Conservation (phyloP, 176 grass and related monocot genomes). For the Poa annua region DNA sequence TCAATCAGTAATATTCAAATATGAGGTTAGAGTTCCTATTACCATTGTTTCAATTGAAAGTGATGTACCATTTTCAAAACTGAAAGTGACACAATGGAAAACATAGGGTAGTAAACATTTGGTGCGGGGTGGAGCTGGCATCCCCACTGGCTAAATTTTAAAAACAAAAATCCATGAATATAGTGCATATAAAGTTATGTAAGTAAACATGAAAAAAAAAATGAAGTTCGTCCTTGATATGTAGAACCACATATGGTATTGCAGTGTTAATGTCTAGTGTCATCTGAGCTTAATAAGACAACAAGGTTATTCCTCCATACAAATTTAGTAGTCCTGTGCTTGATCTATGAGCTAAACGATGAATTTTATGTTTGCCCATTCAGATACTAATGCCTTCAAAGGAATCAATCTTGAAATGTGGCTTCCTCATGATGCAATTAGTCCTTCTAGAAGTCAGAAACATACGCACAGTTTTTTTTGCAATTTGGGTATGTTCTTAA, state of each 20-base stretch:
- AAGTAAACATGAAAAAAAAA: not conserved
- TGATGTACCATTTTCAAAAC: slow-evolving; percentile 19
- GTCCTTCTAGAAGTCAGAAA: slow-evolving; percentile 24
- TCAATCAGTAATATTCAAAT: slow-evolving; percentile 14
- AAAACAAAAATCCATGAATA: not conserved
- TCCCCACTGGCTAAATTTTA: not conserved
- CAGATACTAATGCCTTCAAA: slow-evolving; percentile 7
- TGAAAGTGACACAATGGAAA: slow-evolving; percentile 19
- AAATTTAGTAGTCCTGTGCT: slow-evolving; percentile 23
- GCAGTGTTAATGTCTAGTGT: not conserved
- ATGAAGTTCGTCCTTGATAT: not conserved
- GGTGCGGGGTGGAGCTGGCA: not conserved
- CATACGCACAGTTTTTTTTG: not conserved
- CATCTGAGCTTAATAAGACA: slow-evolving; percentile 16
- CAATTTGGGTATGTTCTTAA: not conserved
- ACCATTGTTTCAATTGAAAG: slow-evolving; percentile 16
- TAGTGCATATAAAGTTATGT: not conserved
- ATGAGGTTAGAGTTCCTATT: not conserved
- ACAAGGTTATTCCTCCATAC: slow-evolving; percentile 11
- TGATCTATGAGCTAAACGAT: slow-evolving; percentile 14
- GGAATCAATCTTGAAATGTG: slow-evolving; percentile 27
- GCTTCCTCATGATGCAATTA: slow-evolving; percentile 5
- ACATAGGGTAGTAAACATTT: not conserved
- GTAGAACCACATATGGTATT: not conserved
- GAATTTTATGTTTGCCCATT: slow-evolving; percentile 31